Base-by-base conservation (phyloP, 177 flowering plant species). In the Telopea speciosissima region DNA sequence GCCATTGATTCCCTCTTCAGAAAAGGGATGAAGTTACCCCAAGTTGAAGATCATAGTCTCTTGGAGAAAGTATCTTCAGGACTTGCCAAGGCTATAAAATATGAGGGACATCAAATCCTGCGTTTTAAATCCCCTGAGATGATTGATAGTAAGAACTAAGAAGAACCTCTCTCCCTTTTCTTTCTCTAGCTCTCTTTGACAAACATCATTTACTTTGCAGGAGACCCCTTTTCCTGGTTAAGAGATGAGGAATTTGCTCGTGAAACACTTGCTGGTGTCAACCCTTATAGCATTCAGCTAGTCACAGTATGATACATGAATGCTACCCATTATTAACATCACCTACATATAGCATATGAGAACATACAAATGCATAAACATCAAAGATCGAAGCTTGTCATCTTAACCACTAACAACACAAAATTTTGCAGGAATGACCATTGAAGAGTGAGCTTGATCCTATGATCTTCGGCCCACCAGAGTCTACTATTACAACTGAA, bases 221-320 rank as follows among this genome's bases (percentile, higher is more conserved):
- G 83, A 70, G 89, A 88, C 69, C 80, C 74, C 62, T 89, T 92
- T 73, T 63, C 87, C 61, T 92, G 97, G 98, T 73, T 87, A 31
- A 82, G 87, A 68, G 97, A 92, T 66, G 98, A 85, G 31, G 98
- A 94, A 73, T 94, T 94, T 64, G 75, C 84, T 31, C 81, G 99
- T 1, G 89, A 92, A 66, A 85, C 89, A 25, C 88, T 94, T 61
- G 92, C 98, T 40, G 98, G 98, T n/a, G 75, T 88, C 60, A 92
- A 94, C 68, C 99, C 99, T 0, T 78, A 70, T 17, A 54, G 78
- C 70, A 74, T 94, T 28, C 69, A 79, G 64, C 69, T 85, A 69
- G 86, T 94, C 70, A 85, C 80, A 83, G 98, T 91, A 85, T 63
- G 78, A 28, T 28, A 28, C 31, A 28, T 28, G 4, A 28, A 28